These are phyloP conservation scores for Aspergillus quadrilineatus DNA, from an alignment of 2,329 filamentous ascomycete genomes.

Conservation along the genomic window DNA sequence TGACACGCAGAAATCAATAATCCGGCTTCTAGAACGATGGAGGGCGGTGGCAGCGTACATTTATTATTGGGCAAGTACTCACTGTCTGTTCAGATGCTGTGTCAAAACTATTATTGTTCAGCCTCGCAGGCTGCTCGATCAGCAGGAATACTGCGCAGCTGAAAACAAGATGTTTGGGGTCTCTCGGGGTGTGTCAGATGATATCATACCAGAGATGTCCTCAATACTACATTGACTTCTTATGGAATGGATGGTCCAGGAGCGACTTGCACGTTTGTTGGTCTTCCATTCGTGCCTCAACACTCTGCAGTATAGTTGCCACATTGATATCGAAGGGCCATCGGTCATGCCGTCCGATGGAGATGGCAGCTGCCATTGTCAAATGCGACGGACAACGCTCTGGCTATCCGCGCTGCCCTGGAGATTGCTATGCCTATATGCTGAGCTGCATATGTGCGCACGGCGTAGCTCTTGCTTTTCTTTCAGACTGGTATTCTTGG, in stretches of 20 bases:
- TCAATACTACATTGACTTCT: not conserved
- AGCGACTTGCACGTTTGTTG: not conserved
- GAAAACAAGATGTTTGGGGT: not conserved
- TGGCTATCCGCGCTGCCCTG: not conserved
- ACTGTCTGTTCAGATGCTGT: not conserved
- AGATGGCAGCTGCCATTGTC: not conserved
- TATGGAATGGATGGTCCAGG: not conserved
- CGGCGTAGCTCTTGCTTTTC: slow-evolving; percentile 10
- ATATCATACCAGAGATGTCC: not conserved
- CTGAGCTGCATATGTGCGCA: not conserved
- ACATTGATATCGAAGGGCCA: not conserved
- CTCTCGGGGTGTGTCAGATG: not conserved
- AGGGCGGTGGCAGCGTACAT: no score
- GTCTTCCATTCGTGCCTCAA: not conserved
- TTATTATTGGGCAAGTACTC: not conserved
- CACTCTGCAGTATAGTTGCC: not conserved
- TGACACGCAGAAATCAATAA: not conserved
- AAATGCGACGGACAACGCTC: not conserved
- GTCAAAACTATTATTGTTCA: not conserved
- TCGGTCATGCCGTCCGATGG: not conserved
- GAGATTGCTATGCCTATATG: slow-evolving; percentile 1
- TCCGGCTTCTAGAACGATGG: not conserved
- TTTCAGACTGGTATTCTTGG: slow-evolving; percentile 4
- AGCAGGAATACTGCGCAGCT: not conserved
- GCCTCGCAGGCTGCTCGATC: not conserved